Evolutionary conservation across 257 asterid genomes (phyloP), one percentile per base, ranked within the genome.

Genomic region (Solanum microdontum): DNA sequence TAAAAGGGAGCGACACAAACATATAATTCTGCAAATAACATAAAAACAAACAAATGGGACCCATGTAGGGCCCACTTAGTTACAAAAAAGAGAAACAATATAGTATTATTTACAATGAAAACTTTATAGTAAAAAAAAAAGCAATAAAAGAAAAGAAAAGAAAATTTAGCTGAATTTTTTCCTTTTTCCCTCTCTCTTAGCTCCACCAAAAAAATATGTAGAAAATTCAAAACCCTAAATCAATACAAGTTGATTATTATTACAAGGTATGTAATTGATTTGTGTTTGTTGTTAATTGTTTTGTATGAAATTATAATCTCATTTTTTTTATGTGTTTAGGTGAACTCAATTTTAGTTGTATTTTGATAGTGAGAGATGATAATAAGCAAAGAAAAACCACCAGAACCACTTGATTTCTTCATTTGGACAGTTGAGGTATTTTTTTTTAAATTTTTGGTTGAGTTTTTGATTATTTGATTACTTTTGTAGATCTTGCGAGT

Each of bases 341-440:
- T n/a, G 2, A 76, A 39, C 13, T 75, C 11, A 75, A 36, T 77
- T 39, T 7, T 7, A 77, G 19, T 39, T 39, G 84, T 40, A 15
- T 32, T 26, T 24, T 24, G 84, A 43, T 82, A 15, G 17, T 28
- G 69, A 82, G 85, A 82, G 85, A 82, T 82, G 85, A 82, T 82
- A 82, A 19, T 48, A 82, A 82, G 69, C 69, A 82, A 82, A 51
- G 85, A 48, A 82, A 82, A 30, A 15, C 2, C 40, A 28, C 85
- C 85, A 15, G 85, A 82, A 30, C 85, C 85, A 30, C 69, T 82
- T 17, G 85, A 82, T 82, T 82, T 82, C 69, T 82, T 82, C 69
- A 82, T 82, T 82, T 82, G 85, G 85, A 82, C 85, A 15, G 40
- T 48, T 17, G 85, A 82, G 85, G 85, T 82, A 48, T 48, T 19